Evolutionary conservation across 257 asterid species (phyloP).

Genomic region (Solanum virginianum): DNA sequence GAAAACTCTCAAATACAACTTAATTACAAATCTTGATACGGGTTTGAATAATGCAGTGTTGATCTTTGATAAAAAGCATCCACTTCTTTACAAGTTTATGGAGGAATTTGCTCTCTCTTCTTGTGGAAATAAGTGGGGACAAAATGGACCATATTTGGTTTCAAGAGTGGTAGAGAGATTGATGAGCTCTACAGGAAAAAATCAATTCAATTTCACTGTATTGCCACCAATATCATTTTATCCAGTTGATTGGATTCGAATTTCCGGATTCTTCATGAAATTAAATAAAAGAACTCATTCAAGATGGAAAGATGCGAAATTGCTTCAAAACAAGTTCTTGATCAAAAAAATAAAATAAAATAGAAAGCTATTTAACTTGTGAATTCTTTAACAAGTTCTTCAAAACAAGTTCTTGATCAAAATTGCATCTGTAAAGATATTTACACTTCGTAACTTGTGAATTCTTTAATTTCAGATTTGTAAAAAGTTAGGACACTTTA

Average conservation of each 20-base stretch:
- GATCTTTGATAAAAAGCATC: conserved; percentile 47
- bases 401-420: too few species aligned
- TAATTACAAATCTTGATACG: conserved; percentile 24
- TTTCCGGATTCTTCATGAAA: conserved; percentile 21
- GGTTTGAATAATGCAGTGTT: conserved; percentile 77
- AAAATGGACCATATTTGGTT: conserved; percentile 74
- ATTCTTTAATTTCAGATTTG: neutral
- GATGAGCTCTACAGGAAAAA: neutral
- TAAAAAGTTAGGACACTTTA: neutral
- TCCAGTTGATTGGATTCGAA: conserved; percentile 50
- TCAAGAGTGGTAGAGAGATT: conserved; percentile 46
- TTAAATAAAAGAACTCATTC: conserved; percentile 6
- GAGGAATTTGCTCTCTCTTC: conserved; percentile 51
- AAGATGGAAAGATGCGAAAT: conserved; percentile 43
- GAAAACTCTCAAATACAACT: neutral
- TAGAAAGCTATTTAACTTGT: too few species aligned
- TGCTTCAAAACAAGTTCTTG: conserved; percentile 26
- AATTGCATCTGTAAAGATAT: conserved; percentile 10
- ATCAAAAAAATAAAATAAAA: too few species aligned
- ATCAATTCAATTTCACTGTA: conserved; percentile 21
- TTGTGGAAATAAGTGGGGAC: conserved; percentile 76
- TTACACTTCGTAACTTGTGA: neutral
- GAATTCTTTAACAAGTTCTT: too few species aligned
- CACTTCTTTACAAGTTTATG: conserved; percentile 41
- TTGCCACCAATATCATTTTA: conserved; percentile 51